Evolutionary conservation across 139 green algal genomes (phyloP).

Genomic region (Chlamydomonas applanata): DNA sequence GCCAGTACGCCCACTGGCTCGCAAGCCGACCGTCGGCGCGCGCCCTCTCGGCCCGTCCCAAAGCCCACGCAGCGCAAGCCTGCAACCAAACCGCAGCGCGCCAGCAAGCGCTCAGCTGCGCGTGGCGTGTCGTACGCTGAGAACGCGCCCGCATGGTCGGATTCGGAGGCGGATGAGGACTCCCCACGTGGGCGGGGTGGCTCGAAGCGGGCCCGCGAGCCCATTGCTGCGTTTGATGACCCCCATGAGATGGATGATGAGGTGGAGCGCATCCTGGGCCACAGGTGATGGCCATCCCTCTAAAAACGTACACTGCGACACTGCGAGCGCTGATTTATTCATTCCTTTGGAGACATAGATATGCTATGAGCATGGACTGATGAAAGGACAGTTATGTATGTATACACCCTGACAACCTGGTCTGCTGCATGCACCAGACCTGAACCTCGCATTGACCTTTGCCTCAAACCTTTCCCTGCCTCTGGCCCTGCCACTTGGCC

Average conservation of each 20-base stretch:
- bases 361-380: too few relatives aligned
- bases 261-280: slow-evolving; percentile 64
- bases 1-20: not conserved
- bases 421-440: slow-evolving; percentile 14
- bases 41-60: not conserved
- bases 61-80: not conserved
- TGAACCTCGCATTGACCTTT: slow-evolving; percentile 1
- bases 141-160: slow-evolving; percentile 1
- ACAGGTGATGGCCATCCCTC: too few relatives aligned
- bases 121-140: slow-evolving; percentile 30
- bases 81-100: slow-evolving; percentile 3
- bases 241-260: slow-evolving; percentile 58
- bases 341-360: too few relatives aligned
- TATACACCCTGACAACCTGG: not conserved
- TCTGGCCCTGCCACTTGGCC: not conserved
- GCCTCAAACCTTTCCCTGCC: too few relatives aligned
- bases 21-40: slow-evolving; percentile 1
- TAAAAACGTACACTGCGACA: too few relatives aligned
- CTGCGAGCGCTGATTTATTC: too few relatives aligned
- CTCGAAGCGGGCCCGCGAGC: slow-evolving; percentile 18
- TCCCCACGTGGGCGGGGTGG: not conserved
- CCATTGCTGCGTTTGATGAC: slow-evolving; percentile 50
- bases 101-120: slow-evolving; percentile 23
- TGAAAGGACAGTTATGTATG: too few relatives aligned
- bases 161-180: slow-evolving; percentile 1